These are phyloP conservation scores for Diaporthe vexans DNA, from an alignment of 2,329 filamentous ascomycete species.

Conservation along the genomic window DNA sequence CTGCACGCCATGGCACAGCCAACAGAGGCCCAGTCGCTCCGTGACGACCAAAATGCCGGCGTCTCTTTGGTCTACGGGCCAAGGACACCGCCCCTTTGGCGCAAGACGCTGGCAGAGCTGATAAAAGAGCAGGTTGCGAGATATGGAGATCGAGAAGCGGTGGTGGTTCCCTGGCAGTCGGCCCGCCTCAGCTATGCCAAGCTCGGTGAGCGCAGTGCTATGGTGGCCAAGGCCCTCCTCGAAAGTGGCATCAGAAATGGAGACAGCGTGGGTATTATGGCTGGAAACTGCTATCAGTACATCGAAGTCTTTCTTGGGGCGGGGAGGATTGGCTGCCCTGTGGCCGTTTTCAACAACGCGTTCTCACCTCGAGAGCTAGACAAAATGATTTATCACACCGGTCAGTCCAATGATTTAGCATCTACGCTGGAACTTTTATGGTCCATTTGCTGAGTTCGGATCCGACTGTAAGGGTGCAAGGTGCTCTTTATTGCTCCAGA, in stretches of 20 bases:
- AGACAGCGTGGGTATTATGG: slow-evolving; percentile 15
- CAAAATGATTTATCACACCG: background rate
- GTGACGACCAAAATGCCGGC: background rate
- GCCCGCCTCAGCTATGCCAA: background rate
- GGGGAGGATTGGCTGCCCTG: background rate
- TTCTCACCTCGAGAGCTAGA: slow-evolving; percentile 3
- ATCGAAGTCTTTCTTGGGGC: background rate
- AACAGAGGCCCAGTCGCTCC: background rate
- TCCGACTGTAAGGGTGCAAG: background rate
- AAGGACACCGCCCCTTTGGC: background rate
- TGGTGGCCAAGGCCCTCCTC: background rate
- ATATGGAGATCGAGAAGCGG: slow-evolving; percentile 3
- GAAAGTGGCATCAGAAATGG: background rate
- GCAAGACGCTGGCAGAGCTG: background rate
- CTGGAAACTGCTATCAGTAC: slow-evolving; percentile 13
- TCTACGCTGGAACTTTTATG: rapidly evolving
- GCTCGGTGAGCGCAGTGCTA: background rate
- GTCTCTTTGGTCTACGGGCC: background rate
- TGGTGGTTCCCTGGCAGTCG: background rate
- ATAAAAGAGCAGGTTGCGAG: background rate
- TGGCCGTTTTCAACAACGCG: slow-evolving; percentile 6
- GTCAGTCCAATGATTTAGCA: background rate
- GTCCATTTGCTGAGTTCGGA: background rate
- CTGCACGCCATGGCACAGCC: too few relatives aligned
- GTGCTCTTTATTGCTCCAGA: slow-evolving; percentile 13